These are phyloP conservation scores for Thelonectria blattea DNA, from an alignment of 2,329 filamentous ascomycete species.

Conservation along the genomic window DNA sequence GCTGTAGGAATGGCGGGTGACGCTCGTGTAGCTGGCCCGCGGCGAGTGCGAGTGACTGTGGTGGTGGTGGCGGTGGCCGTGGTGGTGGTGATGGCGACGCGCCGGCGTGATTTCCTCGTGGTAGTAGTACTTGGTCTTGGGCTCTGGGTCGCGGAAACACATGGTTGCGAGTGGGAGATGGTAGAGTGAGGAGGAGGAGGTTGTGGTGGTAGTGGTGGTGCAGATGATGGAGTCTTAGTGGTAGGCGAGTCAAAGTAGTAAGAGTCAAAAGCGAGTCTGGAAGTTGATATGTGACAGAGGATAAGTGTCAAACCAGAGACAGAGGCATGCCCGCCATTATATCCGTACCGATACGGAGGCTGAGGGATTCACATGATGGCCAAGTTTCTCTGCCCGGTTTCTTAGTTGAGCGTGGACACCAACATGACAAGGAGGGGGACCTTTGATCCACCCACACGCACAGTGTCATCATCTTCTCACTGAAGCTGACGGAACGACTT, in stretches of 20 bases:
- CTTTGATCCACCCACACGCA: conserved; percentile 17
- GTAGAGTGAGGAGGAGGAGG: background rate
- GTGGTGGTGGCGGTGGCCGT: conserved; percentile 44
- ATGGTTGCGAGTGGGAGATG: conserved; percentile 43
- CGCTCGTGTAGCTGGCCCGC: conserved; percentile 51
- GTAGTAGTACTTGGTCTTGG: conserved; percentile 59
- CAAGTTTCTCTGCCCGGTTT: conserved; percentile 35
- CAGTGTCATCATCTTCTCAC: conserved; percentile 1
- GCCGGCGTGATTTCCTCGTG: conserved; percentile 59
- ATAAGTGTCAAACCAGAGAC: background rate
- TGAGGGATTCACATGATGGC: conserved; percentile 27
- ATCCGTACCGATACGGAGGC: conserved; percentile 30
- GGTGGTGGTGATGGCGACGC: conserved; percentile 46
- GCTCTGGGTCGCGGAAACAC: conserved; percentile 54
- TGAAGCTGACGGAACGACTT: conserved; percentile 7
- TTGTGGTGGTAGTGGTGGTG: background rate
- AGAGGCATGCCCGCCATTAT: conserved; percentile 28
- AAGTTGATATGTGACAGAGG: conserved; percentile 15
- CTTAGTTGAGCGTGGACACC: conserved; percentile 31
- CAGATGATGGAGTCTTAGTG: background rate
- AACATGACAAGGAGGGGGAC: conserved; percentile 32
- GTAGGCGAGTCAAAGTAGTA: background rate
- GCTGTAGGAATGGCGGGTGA: conserved; percentile 45
- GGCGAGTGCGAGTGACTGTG: conserved; percentile 42
- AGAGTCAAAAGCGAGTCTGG: background rate